Evolutionary conservation across 192 early-diverging fungal genomes (phyloP).

Genomic region (Umbelopsis ramanniana): DNA sequence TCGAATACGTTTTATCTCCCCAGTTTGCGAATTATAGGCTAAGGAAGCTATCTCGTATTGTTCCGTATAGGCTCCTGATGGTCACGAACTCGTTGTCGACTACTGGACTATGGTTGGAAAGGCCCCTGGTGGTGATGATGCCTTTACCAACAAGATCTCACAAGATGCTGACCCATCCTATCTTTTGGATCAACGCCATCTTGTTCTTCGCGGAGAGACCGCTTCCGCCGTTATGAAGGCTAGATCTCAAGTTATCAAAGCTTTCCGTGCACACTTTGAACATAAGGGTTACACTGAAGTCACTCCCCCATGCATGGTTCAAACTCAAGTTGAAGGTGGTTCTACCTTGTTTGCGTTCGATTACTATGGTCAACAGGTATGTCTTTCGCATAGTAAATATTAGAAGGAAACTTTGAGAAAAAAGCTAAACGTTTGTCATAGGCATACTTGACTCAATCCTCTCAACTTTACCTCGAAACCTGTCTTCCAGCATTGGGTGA

Average conservation of each 20-base stretch:
- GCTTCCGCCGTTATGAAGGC: slow-evolving; percentile 86
- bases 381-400: not conserved
- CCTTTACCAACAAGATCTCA: slow-evolving; percentile 90
- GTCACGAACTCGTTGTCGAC: slow-evolving; percentile 94
- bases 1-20: not conserved
- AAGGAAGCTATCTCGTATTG: not conserved
- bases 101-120: slow-evolving; percentile 94
- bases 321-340: slow-evolving; percentile 99
- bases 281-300: slow-evolving; percentile 80
- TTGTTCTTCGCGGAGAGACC: slow-evolving; percentile 94
- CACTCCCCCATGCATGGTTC: slow-evolving; percentile 98
- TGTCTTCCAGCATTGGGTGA: slow-evolving; percentile 93
- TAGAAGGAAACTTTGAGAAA: too few relatives aligned
- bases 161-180: slow-evolving; percentile 87
- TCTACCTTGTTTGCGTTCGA: slow-evolving; percentile 92
- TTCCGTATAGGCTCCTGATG: slow-evolving; percentile 78
- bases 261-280: slow-evolving; percentile 97
- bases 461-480: slow-evolving; percentile 98
- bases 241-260: slow-evolving; percentile 82
- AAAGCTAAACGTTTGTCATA: slow-evolving; percentile 20
- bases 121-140: slow-evolving; percentile 94
- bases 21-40: not conserved
- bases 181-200: slow-evolving; percentile 91
- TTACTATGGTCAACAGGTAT: slow-evolving; percentile 92
- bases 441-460: slow-evolving; percentile 98